A percentile compares a stretch with the other conserved stretches of the same genome.
These are phyloP conservation scores for Hypoxylon fragiforme DNA, from an alignment of 495 filamentous ascomycete genomes.

Conservation along the genomic window DNA sequence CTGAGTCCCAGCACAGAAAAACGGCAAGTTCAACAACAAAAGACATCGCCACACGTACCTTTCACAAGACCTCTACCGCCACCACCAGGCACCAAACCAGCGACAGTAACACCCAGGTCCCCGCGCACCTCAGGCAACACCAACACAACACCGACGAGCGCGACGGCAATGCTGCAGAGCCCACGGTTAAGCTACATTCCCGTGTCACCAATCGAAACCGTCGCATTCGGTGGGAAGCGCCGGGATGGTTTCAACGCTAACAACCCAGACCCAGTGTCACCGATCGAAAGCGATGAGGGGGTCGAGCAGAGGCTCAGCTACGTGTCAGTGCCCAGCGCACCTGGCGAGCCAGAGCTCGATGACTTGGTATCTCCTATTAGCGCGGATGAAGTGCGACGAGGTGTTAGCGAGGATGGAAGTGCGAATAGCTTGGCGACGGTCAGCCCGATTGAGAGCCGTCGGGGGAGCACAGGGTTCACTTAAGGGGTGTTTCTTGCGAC, in stretches of 20 bases:
- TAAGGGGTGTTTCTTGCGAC: too few relatives aligned
- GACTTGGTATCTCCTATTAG: conserved; percentile 28
- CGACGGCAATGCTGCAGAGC: conserved; percentile 13
- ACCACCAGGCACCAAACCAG: conserved; percentile 15
- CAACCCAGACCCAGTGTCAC: conserved; percentile 17
- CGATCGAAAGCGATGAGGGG: conserved; percentile 20
- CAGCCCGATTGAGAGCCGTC: conserved; percentile 22
- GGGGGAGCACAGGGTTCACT: conserved; percentile 8
- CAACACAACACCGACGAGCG: conserved; percentile 5
- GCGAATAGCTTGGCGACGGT: conserved; percentile 8
- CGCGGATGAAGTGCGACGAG: not conserved
- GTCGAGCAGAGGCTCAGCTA: conserved; percentile 18
- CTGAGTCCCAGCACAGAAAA: not conserved
- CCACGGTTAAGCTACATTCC: conserved; percentile 23
- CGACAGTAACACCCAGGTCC: not conserved
- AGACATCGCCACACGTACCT: not conserved
- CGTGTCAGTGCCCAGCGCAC: conserved; percentile 13
- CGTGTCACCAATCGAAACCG: conserved; percentile 26
- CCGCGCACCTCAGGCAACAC: not conserved
- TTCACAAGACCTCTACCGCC: conserved; percentile 3
- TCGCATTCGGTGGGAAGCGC: conserved; percentile 13
- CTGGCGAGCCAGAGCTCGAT: not conserved
- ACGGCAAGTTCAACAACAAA: too few relatives aligned
- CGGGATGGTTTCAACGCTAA: not conserved
- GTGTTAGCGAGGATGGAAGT: not conserved